A percentile compares a stretch with the other conserved stretches of the same genome.
phyloP scores from a whole-genome alignment of 768 basidiomycete genomes.

The Suillus weaverae region DNA sequence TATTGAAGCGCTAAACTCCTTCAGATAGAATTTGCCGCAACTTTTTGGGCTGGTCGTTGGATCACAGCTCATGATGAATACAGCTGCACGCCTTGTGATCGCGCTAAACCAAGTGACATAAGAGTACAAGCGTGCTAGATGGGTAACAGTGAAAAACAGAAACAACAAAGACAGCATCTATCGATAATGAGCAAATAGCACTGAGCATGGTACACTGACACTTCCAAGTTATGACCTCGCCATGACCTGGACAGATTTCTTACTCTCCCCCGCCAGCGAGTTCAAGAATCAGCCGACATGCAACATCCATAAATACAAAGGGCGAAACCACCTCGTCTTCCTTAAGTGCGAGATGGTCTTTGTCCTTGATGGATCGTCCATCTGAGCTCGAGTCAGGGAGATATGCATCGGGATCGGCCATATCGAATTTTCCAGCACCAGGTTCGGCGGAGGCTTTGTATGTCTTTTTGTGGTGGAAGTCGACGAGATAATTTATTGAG shows the following conservation, averaged over 20 bases:
- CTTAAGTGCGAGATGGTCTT: slow-evolving; percentile 40
- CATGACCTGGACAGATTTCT: neutral
- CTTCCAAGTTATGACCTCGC: slow-evolving; percentile 2
- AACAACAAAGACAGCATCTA: slow-evolving; percentile 13
- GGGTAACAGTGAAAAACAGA: slow-evolving; percentile 3
- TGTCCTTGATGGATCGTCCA: slow-evolving; percentile 55
- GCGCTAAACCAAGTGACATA: slow-evolving; percentile 10
- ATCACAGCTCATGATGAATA: neutral
- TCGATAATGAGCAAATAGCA: slow-evolving; percentile 9
- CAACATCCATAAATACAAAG: slow-evolving; percentile 96
- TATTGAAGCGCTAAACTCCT: neutral
- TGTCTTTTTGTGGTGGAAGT: slow-evolving; percentile 97
- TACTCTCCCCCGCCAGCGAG: slow-evolving; percentile 71
- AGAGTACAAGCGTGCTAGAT: slow-evolving; percentile 10
- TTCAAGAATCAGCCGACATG: slow-evolving; percentile 91
- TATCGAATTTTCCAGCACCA: slow-evolving; percentile 72
- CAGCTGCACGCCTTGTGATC: neutral
- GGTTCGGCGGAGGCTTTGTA: slow-evolving; percentile 73
- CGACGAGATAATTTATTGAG: slow-evolving; percentile 93
- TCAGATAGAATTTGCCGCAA: neutral
- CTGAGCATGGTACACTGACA: slow-evolving; percentile 5
- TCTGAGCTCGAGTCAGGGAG: slow-evolving; percentile 55
- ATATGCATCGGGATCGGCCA: slow-evolving; percentile 38
- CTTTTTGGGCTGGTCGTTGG: neutral
- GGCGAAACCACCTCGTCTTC: slow-evolving; percentile 77